phyloP scores from a whole-genome alignment of 179 eudicot species.

The Beta corolliflora region DNA sequence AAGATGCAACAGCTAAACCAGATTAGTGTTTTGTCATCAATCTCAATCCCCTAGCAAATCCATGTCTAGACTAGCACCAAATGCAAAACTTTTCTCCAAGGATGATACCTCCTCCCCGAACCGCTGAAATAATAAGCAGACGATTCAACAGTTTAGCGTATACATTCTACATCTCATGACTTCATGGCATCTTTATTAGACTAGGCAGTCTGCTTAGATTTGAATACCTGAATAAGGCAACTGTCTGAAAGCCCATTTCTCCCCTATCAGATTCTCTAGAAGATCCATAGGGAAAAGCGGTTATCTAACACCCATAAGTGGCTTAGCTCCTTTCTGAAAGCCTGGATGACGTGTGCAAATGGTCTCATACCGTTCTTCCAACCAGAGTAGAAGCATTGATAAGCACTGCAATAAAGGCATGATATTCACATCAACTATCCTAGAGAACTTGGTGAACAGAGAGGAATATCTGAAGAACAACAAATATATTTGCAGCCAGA shows the following conservation, averaged over 20 bases:
- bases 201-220: background rate
- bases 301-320: conserved; percentile 81
- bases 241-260: conserved; percentile 97
- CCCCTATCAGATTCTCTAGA: conserved; percentile 88
- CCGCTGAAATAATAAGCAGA: conserved; percentile 40
- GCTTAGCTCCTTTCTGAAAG: conserved; percentile 93
- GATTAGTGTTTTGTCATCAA: conserved; percentile 77
- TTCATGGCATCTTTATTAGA: background rate
- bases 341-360: conserved; percentile 90
- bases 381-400: conserved; percentile 83
- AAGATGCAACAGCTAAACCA: conserved; percentile 89
- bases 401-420: conserved; percentile 60
- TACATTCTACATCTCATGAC: background rate
- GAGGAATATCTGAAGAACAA: background rate
- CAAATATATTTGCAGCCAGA: background rate
- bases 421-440: background rate
- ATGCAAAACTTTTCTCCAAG: conserved; percentile 52
- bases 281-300: conserved; percentile 95
- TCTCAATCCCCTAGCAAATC: conserved; percentile 89
- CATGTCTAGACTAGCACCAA: conserved; percentile 83
- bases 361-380: conserved; percentile 90
- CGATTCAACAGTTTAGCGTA: background rate
- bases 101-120: conserved; percentile 65
- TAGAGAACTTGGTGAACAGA: background rate
- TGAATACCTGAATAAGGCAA: conserved; percentile 78